A percentile compares a stretch with the other conserved stretches of the same genome.
Evolutionary conservation across 176 grass and related monocot species (phyloP).

Genomic region (Eleusine coracana): DNA sequence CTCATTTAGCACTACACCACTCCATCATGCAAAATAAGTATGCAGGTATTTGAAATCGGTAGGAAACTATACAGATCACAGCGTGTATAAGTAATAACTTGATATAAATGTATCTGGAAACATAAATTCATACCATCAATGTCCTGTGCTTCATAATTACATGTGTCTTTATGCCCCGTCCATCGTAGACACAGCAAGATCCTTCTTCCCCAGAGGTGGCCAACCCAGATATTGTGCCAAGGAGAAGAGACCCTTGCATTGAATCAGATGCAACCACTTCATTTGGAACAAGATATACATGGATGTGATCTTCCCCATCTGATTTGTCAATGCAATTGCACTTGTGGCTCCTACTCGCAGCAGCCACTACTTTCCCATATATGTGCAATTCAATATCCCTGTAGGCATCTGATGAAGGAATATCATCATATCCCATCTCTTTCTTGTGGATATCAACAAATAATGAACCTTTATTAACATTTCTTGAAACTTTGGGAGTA

Average conservation of each 20-base stretch:
- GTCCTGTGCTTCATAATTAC: conserved; percentile 87
- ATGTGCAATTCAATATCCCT: conserved; percentile 80
- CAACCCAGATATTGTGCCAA: conserved; percentile 87
- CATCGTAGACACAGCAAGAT: conserved; percentile 75
- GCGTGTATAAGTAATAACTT: neutral
- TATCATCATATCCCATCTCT: conserved; percentile 28
- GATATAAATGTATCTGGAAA: conserved; percentile 22
- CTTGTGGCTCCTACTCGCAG: conserved; percentile 65
- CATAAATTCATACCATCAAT: conserved; percentile 64
- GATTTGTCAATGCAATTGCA: conserved; percentile 66
- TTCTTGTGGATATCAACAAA: conserved; percentile 29
- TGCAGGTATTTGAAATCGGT: neutral
- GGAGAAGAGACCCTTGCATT: conserved; percentile 36
- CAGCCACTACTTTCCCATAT: conserved; percentile 73
- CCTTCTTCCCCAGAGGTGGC: conserved; percentile 80
- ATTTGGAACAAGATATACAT: conserved; percentile 74
- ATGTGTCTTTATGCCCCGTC: conserved; percentile 64
- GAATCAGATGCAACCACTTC: conserved; percentile 42
- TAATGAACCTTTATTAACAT: conserved; percentile 19
- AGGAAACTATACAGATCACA: neutral
- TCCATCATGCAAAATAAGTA: neutral
- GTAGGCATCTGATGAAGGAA: conserved; percentile 55
- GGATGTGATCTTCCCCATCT: conserved; percentile 74
- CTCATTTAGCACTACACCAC: neutral
- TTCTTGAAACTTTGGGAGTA: conserved; percentile 36